A percentile compares a stretch with the other conserved stretches of the same genome.
These are phyloP conservation scores for Leccinum arenicola DNA, from an alignment of 768 basidiomycete species.

Conservation along the genomic window DNA sequence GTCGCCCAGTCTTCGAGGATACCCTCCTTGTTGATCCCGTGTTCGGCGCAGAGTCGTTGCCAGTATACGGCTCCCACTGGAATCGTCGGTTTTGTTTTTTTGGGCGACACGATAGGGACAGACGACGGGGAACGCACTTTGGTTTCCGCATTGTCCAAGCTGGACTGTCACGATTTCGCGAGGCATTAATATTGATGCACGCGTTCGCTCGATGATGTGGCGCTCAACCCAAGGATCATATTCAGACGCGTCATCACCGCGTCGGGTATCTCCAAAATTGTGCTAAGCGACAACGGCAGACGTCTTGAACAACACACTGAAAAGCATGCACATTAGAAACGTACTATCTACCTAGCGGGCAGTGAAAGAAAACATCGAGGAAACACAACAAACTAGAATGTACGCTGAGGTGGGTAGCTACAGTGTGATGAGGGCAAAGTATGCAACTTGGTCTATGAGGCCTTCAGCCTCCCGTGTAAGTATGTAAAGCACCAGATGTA, in stretches of 20 bases:
- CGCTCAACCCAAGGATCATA: constrained; percentile 3
- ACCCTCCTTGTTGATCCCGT: constrained; percentile 94
- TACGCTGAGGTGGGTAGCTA: constrained; percentile 19
- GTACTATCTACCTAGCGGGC: constrained; percentile 12
- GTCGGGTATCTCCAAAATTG: background rate
- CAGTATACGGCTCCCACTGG: constrained; percentile 96
- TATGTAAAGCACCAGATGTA: constrained; percentile 22
- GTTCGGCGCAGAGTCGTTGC: constrained; percentile 97
- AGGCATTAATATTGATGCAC: constrained; percentile 58
- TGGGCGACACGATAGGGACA: background rate
- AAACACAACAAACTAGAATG: constrained; percentile 23
- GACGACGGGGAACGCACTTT: constrained; percentile 52
- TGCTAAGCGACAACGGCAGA: background rate
- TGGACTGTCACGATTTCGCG: constrained; percentile 83
- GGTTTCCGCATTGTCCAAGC: constrained; percentile 91
- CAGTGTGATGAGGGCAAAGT: constrained; percentile 10
- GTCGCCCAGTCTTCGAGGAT: constrained; percentile 97
- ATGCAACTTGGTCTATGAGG: constrained; percentile 29
- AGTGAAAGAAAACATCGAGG: constrained; percentile 10
- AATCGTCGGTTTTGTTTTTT: background rate
- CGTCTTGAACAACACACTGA: constrained; percentile 4
- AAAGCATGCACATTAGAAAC: constrained; percentile 20
- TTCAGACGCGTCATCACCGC: constrained; percentile 7
- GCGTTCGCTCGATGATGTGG: constrained; percentile 4
- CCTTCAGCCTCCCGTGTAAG: constrained; percentile 34